These are phyloP conservation scores for Ganoderma lingzhi DNA, from an alignment of 1,284 basidiomycete species.

Conservation along the genomic window DNA sequence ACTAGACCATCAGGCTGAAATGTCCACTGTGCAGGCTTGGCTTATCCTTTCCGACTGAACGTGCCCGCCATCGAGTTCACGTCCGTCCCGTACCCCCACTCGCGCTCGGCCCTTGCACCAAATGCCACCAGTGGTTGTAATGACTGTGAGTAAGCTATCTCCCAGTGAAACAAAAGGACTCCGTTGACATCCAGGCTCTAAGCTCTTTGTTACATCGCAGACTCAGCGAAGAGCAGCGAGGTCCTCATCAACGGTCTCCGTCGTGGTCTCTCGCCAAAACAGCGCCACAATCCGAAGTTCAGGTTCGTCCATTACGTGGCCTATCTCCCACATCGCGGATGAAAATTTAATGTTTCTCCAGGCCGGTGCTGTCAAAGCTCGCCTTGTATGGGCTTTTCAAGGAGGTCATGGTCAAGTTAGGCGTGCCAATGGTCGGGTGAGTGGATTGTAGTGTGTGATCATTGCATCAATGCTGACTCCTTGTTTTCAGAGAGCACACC, in stretches of 20 bases:
- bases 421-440: not conserved
- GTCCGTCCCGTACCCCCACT: slow-evolving; percentile 62
- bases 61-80: slow-evolving; percentile 67
- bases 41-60: slow-evolving; percentile 50
- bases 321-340: not conserved
- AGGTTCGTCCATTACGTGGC: slow-evolving; percentile 50
- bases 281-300: slow-evolving; percentile 65
- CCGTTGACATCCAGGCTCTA: not conserved
- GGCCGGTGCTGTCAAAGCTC: slow-evolving; percentile 44
- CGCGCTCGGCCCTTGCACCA: slow-evolving; percentile 50
- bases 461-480: not conserved
- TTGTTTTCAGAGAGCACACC: slow-evolving; percentile 18
- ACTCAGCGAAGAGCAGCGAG: slow-evolving; percentile 54
- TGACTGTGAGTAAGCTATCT: slow-evolving; percentile 59
- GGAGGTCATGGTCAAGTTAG: slow-evolving; percentile 15
- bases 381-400: slow-evolving; percentile 38
- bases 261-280: slow-evolving; percentile 77
- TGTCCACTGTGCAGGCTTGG: slow-evolving; percentile 1
- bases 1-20: not conserved
- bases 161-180: not conserved
- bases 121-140: slow-evolving; percentile 58
- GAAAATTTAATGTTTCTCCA: slow-evolving; percentile 14
- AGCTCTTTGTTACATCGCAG: slow-evolving; percentile 79
- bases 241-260: slow-evolving; percentile 80
- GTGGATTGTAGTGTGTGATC: not conserved